phyloP scores from a whole-genome alignment of 495 filamentous ascomycete species.

The Trichoderma orchidacearum region DNA sequence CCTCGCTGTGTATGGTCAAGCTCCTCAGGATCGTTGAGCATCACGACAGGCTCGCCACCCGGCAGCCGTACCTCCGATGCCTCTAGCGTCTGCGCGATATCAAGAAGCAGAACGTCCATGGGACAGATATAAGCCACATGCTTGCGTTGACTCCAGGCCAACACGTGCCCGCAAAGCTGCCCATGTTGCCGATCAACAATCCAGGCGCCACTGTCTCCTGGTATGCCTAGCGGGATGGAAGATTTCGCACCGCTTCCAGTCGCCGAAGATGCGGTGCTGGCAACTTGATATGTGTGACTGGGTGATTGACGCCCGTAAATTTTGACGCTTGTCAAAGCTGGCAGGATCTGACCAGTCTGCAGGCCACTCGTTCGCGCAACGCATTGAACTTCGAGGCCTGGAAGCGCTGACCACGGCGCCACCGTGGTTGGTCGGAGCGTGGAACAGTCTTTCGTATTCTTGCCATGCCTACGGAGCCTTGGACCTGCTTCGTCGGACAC shows the following conservation, averaged over 20 bases:
- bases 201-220: conserved; percentile 90
- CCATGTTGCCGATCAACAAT: conserved; percentile 69
- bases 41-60: conserved; percentile 18
- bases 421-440: conserved; percentile 22
- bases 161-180: conserved; percentile 76
- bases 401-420: conserved; percentile 35
- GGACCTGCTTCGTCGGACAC: conserved; percentile 30
- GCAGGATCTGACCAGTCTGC: conserved; percentile 60
- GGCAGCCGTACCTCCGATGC: conserved; percentile 41
- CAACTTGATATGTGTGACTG: conserved; percentile 68
- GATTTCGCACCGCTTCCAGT: conserved; percentile 6
- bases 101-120: conserved; percentile 79
- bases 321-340: conserved; percentile 65
- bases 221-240: conserved; percentile 39
- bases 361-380: conserved; percentile 84
- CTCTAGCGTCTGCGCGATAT: conserved; percentile 65
- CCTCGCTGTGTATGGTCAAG: neutral
- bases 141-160: conserved; percentile 69
- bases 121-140: conserved; percentile 78
- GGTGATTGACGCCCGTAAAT: conserved; percentile 70
- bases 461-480: neutral
- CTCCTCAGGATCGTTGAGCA: neutral
- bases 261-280: conserved; percentile 29
- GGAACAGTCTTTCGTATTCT: neutral
- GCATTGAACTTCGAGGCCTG: conserved; percentile 68